These are phyloP conservation scores for Fusarium floridanum DNA, from an alignment of 2,329 filamentous ascomycete species.

Conservation along the genomic window DNA sequence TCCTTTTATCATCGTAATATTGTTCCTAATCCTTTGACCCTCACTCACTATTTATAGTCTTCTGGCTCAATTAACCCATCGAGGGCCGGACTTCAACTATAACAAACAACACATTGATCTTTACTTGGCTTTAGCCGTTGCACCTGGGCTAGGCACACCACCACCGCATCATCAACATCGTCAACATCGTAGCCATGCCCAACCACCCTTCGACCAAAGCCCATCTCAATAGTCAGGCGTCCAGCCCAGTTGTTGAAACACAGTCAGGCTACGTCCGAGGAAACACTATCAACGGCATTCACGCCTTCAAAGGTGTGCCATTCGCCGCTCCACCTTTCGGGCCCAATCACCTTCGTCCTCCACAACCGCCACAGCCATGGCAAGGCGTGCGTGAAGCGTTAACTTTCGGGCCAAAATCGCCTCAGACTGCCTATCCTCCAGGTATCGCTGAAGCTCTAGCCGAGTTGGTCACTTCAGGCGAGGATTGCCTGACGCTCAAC, in stretches of 20 bases:
- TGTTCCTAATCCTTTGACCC: neutral
- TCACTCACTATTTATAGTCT: neutral
- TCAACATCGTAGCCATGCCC: neutral
- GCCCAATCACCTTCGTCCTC: neutral
- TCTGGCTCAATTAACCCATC: no score
- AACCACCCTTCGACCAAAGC: neutral
- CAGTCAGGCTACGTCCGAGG: neutral
- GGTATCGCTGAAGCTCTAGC: neutral
- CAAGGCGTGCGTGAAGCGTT: neutral
- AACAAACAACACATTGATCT: no score
- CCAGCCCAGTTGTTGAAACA: neutral
- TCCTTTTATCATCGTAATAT: neutral
- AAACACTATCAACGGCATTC: neutral
- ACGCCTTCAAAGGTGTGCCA: neutral
- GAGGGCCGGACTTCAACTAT: no score
- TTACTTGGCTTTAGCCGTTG: neutral
- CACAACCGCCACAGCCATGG: neutral
- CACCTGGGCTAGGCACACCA: neutral
- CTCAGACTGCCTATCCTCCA: neutral
- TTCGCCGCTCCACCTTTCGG: neutral
- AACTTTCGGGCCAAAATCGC: neutral
- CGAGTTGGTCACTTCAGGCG: neutral
- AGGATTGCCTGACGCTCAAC: slow-evolving; percentile 16
- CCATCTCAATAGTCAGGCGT: neutral
- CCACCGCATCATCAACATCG: neutral